Base-by-base conservation (phyloP, 1,284 basidiomycete species). In the Cerrena zonata region DNA sequence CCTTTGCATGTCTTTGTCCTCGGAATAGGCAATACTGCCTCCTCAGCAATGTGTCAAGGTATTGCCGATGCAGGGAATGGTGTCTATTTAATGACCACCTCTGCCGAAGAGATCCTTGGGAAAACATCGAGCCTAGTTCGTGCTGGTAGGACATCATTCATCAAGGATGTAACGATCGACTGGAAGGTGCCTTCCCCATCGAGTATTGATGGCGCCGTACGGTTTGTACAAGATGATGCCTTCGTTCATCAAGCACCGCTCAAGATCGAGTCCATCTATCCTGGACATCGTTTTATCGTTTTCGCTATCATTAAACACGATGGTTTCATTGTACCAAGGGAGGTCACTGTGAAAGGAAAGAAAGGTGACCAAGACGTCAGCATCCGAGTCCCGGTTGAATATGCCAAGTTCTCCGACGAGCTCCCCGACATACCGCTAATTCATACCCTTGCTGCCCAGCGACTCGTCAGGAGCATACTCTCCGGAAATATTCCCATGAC, bases 51-150 rank as follows among this genome's bases (percentile, higher is more conserved):
- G 55, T 80, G 78, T 55, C 69, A 76, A 55, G 63, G 69, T 2
- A 75, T 83, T n/a, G 79, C 80, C 1, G 57, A 65, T 12, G 68
- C 67, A 1, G 81, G 81, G 1, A 70, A 75, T n/a, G 81, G 80
- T 4, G 65, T 69, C n/a, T 74, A 60, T 51, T 59, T 79, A 0
- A 73, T 75, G 53, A 76, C 80, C 1, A 57, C 67, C 10, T 56
- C 67, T 3, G 61, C 69, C 5, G 77, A 77, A 50, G 68, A 67
- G 22, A 79, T 82, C 24, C 53, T 69, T 5, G 68, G 58, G 2
- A 78, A 78, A 55, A 79, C 78, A 48, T 68, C 74, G 2, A 65
- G 62, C 10, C 68, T 83, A 5, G 63, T 83, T 38, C 71, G 68
- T 10, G 78, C 79, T 4, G 77, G 78, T 21, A 64, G 72, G 25